Base-by-base conservation (phyloP, 139 green algal genomes). In the Coelastrella sp. region DNA sequence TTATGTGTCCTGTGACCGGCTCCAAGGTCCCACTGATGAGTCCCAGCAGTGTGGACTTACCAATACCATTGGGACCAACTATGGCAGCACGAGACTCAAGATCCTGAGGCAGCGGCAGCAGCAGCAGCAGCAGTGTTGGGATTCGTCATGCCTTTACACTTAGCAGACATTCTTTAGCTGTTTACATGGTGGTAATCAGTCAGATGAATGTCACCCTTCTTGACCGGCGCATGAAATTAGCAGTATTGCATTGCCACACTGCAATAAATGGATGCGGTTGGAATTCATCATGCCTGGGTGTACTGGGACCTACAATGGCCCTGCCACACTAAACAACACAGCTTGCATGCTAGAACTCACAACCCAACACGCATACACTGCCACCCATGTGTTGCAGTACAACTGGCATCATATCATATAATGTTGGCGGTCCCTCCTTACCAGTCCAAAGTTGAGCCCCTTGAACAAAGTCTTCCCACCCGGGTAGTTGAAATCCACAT, bases 11-110 rank as follows among this genome's bases (percentile, higher is more conserved):
- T 47, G 32, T n/a, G 4, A 93, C 95, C 7, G 95, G 92, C 85
- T 97, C 91, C 91, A 98, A 81, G 20, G 86, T 73, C 4, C 96
- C 96, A 5, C 83, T 91, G 22, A 99, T 97, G 60, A 99, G 95
- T 66, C 96, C 96, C n/a, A 99, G 94, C 89, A 99, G 93, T 20
- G 97, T 99, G 16, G 96, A 98, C 94, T 98, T 98, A 66, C 97
- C 97, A 56, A 97, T 97, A 88, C 95, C 97, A 92, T 99, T 99
- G 68, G 97, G 95, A 6, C 97, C 97, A 4, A 98, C 96, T 65
- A 98, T 93, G 77, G 96, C 96, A 4, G 97, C 90, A 65, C 96
- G 92, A 65, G 86, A 95, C 68, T 97, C 95, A 59, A 96, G 93
- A 87, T 97, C 95, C 60, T 97, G 77, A 8, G 74, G 76, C 22